Evolutionary conservation across 768 basidiomycete genomes (phyloP).

Genomic region (Lentinula raphanica): DNA sequence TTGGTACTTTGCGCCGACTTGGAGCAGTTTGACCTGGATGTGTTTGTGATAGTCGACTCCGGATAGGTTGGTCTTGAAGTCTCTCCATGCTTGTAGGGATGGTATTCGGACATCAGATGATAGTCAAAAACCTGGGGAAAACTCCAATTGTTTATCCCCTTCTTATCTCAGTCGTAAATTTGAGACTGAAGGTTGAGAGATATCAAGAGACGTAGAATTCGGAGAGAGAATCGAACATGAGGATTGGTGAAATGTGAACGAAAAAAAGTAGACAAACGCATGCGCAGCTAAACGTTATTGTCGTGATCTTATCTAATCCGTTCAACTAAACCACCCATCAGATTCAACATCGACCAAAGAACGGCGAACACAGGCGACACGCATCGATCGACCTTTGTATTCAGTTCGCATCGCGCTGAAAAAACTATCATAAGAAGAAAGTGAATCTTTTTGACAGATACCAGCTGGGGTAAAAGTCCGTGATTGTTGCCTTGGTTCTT

Average conservation of each 20-base stretch:
- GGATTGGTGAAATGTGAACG: neutral
- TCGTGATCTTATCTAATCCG: neutral
- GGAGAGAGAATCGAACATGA: neutral
- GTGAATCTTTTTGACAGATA: too few relatives aligned
- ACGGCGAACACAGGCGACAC: too few relatives aligned
- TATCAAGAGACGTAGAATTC: neutral
- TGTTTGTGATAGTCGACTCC: neutral
- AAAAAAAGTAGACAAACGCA: neutral
- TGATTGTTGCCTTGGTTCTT: neutral
- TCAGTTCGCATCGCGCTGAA: too few relatives aligned
- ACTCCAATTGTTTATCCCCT: neutral
- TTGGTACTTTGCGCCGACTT: slow-evolving; percentile 15
- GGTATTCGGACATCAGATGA: slow-evolving; percentile 7
- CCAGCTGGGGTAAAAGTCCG: neutral
- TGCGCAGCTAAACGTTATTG: neutral
- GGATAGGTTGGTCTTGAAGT: neutral
- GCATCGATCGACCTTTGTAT: too few relatives aligned
- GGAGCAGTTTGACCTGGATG: neutral
- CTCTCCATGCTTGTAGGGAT: slow-evolving; percentile 11
- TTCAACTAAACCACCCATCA: neutral
- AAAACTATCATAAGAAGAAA: too few relatives aligned
- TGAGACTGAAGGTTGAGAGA: neutral
- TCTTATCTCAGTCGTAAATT: neutral
- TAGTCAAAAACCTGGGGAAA: neutral
- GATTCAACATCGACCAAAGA: neutral